These are phyloP conservation scores for Heritiera littoralis DNA, from an alignment of 345 rosid genomes.

Conservation along the genomic window DNA sequence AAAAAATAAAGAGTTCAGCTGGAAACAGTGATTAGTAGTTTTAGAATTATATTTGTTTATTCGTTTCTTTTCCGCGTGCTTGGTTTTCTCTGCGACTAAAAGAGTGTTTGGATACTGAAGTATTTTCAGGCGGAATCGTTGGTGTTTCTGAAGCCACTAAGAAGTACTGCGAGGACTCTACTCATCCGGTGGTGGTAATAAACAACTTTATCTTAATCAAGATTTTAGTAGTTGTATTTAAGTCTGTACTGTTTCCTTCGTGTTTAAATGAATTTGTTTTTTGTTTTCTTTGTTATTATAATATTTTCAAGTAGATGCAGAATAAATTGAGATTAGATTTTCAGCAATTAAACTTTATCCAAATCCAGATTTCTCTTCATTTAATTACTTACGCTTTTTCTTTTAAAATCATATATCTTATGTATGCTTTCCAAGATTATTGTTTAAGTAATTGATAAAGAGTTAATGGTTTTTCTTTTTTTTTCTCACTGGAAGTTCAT, in stretches of 20 bases:
- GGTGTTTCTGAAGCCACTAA: conserved; percentile 62
- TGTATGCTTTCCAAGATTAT: neutral
- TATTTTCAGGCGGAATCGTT: conserved; percentile 66
- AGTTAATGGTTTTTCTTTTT: neutral
- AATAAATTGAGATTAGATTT: conserved; percentile 12
- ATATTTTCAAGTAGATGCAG: conserved; percentile 18
- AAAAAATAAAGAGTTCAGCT: conserved; percentile 1
- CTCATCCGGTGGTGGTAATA: conserved; percentile 68
- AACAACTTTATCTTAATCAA: conserved; percentile 1
- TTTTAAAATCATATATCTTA: neutral
- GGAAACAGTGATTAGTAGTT: neutral
- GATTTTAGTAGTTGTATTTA: neutral
- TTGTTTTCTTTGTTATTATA: neutral
- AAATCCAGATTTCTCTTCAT: neutral
- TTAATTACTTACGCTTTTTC: neutral
- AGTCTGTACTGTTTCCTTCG: neutral
- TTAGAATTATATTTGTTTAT: neutral
- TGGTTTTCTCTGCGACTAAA: neutral
- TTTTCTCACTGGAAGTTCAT: neutral
- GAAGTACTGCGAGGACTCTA: conserved; percentile 53
- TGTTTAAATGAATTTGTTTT: neutral
- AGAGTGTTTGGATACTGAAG: conserved; percentile 3
- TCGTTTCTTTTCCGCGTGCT: conserved; percentile 6
- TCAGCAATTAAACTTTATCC: neutral
- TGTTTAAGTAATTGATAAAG: neutral